A percentile compares a stretch with the other conserved stretches of the same genome.
Conservation (phyloP, 768 basidiomycete genomes). For the Lepiota venenata region DNA sequence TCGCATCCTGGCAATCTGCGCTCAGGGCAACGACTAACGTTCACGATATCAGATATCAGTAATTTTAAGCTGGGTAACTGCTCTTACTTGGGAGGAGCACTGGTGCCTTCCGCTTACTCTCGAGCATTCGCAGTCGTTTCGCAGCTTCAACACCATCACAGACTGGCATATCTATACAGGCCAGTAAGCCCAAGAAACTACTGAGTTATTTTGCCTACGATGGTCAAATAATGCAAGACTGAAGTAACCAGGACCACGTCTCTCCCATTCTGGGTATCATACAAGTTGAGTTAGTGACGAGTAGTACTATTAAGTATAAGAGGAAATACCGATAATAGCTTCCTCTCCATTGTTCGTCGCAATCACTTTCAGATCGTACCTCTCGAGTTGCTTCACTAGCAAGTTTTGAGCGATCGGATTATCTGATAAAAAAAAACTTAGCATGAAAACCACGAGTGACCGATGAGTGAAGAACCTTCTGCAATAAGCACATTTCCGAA, state of each 20-base stretch:
- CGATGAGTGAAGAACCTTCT: slow-evolving; percentile 44
- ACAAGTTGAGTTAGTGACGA: slow-evolving; percentile 3
- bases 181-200: not conserved
- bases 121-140: slow-evolving; percentile 57
- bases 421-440: slow-evolving; percentile 35
- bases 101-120: slow-evolving; percentile 50
- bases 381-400: slow-evolving; percentile 63
- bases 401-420: slow-evolving; percentile 70
- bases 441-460: not conserved
- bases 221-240: slow-evolving; percentile 73
- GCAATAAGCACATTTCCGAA: slow-evolving; percentile 70
- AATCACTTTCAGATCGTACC: slow-evolving; percentile 54
- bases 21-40: slow-evolving; percentile 63
- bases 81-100: slow-evolving; percentile 53
- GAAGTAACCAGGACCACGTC: slow-evolving; percentile 65
- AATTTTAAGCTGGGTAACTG: not conserved
- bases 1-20: slow-evolving; percentile 76
- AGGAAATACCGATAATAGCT: slow-evolving; percentile 48
- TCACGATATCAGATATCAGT: not conserved
- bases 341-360: slow-evolving; percentile 69
- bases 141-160: slow-evolving; percentile 77
- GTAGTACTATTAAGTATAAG: not conserved
- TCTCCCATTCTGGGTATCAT: slow-evolving; percentile 54
- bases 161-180: slow-evolving; percentile 65
- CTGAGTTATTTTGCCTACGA: slow-evolving; percentile 40